Evolutionary conservation across 495 filamentous ascomycete species (phyloP).

Genomic region (Choiromyces venosus): DNA sequence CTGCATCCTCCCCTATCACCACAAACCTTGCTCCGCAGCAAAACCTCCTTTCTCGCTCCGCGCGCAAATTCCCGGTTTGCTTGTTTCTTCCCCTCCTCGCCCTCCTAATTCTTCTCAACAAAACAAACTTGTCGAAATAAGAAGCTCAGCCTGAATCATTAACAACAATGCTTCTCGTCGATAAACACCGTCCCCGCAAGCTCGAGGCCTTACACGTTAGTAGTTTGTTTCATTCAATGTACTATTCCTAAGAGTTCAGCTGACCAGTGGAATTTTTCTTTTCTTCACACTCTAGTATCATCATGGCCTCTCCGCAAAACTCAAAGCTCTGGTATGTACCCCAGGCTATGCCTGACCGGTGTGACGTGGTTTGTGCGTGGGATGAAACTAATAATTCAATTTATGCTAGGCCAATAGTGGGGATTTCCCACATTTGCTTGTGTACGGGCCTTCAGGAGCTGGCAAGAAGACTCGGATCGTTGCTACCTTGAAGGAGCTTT

Average conservation of each 20-base stretch:
- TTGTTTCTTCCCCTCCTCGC: too few species aligned
- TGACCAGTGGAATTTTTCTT: neutral
- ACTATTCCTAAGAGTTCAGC: slow-evolving; percentile 3
- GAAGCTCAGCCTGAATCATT: neutral
- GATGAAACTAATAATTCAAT: slow-evolving; percentile 10
- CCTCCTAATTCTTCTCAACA: too few species aligned
- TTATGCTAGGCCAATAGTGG: slow-evolving; percentile 75
- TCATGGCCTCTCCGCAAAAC: slow-evolving; percentile 74
- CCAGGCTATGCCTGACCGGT: neutral
- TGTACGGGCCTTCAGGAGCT: slow-evolving; percentile 92
- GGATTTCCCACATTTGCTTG: slow-evolving; percentile 93
- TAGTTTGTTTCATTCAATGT: slow-evolving; percentile 12
- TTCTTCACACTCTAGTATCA: slow-evolving; percentile 48
- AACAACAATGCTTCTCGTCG: slow-evolving; percentile 64
- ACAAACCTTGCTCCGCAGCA: neutral
- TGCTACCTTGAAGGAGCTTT: slow-evolving; percentile 85
- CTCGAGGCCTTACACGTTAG: slow-evolving; percentile 69
- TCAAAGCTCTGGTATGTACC: slow-evolving; percentile 71
- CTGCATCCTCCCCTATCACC: slow-evolving; percentile 3
- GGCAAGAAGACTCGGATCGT: slow-evolving; percentile 97
- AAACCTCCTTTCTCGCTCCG: neutral
- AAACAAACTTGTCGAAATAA: neutral
- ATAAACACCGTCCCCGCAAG: slow-evolving; percentile 85
- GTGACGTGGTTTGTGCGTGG: neutral
- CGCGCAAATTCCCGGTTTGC: neutral